Evolutionary conservation across 1,284 basidiomycete genomes (phyloP).

Genomic region (Anthracocystis panici-leucophaei): DNA sequence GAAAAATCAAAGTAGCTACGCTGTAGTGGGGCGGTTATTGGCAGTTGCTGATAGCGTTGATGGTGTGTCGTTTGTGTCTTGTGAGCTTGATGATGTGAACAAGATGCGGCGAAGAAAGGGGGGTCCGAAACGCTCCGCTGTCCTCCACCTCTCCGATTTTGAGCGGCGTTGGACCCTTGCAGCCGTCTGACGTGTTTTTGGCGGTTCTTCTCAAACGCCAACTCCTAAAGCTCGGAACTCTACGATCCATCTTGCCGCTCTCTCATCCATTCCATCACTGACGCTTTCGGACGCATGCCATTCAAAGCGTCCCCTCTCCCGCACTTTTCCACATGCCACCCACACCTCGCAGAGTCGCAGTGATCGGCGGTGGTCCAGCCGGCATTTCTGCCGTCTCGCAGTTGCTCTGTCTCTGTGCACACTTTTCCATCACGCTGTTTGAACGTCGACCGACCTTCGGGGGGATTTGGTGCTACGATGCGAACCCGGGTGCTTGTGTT

Average conservation of each 20-base stretch:
- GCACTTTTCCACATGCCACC: neutral
- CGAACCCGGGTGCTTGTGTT: constrained; percentile 38
- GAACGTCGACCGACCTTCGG: constrained; percentile 44
- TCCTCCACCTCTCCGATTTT: too few species aligned
- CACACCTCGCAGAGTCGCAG: constrained; percentile 63
- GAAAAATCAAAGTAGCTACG: too few species aligned
- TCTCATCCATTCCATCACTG: neutral
- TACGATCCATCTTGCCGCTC: neutral
- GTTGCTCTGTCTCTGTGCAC: constrained; percentile 48
- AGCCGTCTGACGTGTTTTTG: constrained; percentile 10
- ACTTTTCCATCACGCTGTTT: constrained; percentile 37
- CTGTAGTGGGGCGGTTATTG: too few species aligned
- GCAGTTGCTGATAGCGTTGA: neutral
- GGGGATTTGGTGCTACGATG: constrained; percentile 61
- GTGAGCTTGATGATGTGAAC: neutral
- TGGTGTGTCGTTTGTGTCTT: neutral
- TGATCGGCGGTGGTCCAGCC: constrained; percentile 71
- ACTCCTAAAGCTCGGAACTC: neutral
- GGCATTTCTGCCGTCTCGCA: constrained; percentile 71
- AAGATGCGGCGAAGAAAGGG: neutral
- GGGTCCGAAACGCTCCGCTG: too few species aligned
- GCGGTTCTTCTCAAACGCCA: neutral
- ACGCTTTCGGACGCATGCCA: neutral
- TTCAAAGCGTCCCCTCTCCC: neutral
- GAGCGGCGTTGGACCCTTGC: constrained; percentile 7